phyloP scores from a whole-genome alignment of 1,284 basidiomycete species.

The Malassezia obtusa region DNA sequence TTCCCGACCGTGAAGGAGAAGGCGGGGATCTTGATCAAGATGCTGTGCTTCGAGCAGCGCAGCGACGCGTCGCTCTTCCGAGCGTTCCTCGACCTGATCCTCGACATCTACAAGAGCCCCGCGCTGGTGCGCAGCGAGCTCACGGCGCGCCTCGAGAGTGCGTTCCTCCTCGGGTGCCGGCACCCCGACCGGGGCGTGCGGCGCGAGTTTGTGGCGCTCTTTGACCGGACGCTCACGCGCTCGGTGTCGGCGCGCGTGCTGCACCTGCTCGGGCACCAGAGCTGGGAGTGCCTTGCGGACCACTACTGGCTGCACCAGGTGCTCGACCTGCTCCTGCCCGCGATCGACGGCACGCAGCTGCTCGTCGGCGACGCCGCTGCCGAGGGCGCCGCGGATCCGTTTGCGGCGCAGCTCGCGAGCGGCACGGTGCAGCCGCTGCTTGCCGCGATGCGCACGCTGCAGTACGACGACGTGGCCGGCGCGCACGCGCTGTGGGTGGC shows the following conservation, averaged over 20 bases:
- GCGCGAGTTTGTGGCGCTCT: constrained; percentile 76
- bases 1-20: constrained; percentile 90
- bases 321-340: constrained; percentile 74
- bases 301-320: constrained; percentile 93
- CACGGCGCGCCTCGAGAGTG: constrained; percentile 81
- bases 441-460: constrained; percentile 67
- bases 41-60: constrained; percentile 70
- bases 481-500: constrained; percentile 83
- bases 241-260: constrained; percentile 71
- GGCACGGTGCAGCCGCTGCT: constrained; percentile 26
- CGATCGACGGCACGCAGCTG: constrained; percentile 29
- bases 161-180: constrained; percentile 85
- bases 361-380: constrained; percentile 17
- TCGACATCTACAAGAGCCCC: constrained; percentile 86
- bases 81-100: constrained; percentile 79
- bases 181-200: constrained; percentile 70
- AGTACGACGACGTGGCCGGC: constrained; percentile 67
- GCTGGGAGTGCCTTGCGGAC: constrained; percentile 86
- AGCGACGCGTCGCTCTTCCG: constrained; percentile 66
- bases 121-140: constrained; percentile 78
- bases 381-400: constrained; percentile 4
- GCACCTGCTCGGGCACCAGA: constrained; percentile 86
- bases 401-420: constrained; percentile 18
- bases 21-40: constrained; percentile 75
- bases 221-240: constrained; percentile 79